Base-by-base conservation (phyloP, 2,329 filamentous ascomycete genomes). In the Cryphonectria radicalis region DNA sequence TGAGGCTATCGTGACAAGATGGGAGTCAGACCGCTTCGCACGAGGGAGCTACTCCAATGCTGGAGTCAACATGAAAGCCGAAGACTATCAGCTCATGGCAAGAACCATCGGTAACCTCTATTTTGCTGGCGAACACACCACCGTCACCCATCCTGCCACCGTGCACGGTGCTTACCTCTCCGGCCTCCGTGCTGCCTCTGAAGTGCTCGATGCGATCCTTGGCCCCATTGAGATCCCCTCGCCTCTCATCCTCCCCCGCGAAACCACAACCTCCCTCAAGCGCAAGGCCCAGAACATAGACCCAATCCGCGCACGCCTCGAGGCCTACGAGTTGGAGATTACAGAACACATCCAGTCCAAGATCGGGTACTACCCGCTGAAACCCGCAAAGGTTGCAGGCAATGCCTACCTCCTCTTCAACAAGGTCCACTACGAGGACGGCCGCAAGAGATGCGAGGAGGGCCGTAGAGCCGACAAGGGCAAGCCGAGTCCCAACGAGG, bases 131-230 rank as follows among this genome's bases (percentile, higher is more conserved):
- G 96, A 99, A 81, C 96, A 97, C 73, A 99, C 97, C 0, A 98
- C 93, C 76, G 94, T 93, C 63, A 97, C 94, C 0, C 95, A 99
- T 79, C 96, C 97, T 17, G 96, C 97, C 43, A 99, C 96, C 2
- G 96, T 99, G 0, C 96, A 99, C 76, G 96, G 96, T 7, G 97
- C 96, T 11, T 99, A 98, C 78, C 85, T 99, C 4, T 98, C 96
- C 1, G 97, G 96, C 3, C 85, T 99, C 7, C 91, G 96, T 66
- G 96, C 92, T 4, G 96, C 96, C 14, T 91, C 93, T 3, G 95
- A 98, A 77, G 88, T 99, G 2, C 84, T 97, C 53, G 91, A 95
- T 69, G 84, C 89, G 3, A 88, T 98, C 79, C 85, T 96, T 43
- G 96, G 96, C 0, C 91, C 94, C 0, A 94, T 99, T 72, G 83